Evolutionary conservation across 2,329 filamentous ascomycete species (phyloP), one percentile per base, ranked within the genome.

Genomic region (Ophiostoma perfectum): DNA sequence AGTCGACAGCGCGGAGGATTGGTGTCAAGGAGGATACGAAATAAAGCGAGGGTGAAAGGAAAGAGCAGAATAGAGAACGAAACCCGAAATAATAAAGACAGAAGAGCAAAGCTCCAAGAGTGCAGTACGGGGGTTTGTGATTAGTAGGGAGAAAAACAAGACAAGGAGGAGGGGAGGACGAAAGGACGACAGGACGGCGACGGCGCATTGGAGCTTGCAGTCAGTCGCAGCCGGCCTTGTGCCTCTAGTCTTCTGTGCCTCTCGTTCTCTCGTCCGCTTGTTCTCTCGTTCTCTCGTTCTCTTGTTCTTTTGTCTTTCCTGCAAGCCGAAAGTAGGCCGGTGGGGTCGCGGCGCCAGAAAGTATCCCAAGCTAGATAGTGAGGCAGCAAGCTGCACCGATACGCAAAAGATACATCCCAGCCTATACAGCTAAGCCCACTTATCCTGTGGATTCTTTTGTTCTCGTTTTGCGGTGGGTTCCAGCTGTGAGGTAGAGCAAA

Each of bases 311-410:
- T 62, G 58, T 62, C 27, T 27, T 27, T 27, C 36, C 58, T 62
- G 55, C 52, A 58, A 58, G 55, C 60, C 60, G 41, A 64, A 68
- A 68, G 27, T 63, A 38, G 65, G 67, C 49, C 62, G 67, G 67
- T 66, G 67, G 67, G 67, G 67, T 66, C 38, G 41, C 65, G 67
- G 39, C 64, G 60, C 16, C 60, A n/a, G 18, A 58, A 58, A 16
- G 49, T 52, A 52, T 52, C 49, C 49, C 49, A 58, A 39, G 55
- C 55, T 60, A 60, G 14, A 60, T 38, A 60, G 55, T 27, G n/a
- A 38, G 9, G 6, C 14, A 18, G 55, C 36, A 38, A 12, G 55
- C 27, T 14, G 55, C 55, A 11, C 27, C 55, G 6, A 38, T 39
- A 60, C 27, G 55, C 55, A 58, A 38, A 12, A 58, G 52, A 5